phyloP scores from a whole-genome alignment of 176 grass and related monocot genomes.

The Carex cristatella region DNA sequence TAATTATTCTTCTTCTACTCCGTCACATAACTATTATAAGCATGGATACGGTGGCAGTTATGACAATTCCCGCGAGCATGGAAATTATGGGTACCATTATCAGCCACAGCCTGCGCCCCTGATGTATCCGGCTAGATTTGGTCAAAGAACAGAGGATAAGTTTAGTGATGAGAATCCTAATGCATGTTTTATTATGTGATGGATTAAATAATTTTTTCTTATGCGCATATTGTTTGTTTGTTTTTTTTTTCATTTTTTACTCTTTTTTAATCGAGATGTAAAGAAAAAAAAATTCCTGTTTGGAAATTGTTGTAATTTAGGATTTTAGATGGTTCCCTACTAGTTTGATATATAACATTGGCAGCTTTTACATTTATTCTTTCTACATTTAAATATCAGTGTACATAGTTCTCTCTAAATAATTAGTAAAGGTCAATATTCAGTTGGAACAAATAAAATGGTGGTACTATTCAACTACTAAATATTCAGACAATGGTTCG shows the following conservation, averaged over 20 bases:
- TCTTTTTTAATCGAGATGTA: background rate
- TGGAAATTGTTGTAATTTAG: no score
- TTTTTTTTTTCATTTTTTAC: background rate
- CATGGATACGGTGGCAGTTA: background rate
- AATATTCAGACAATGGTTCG: no score
- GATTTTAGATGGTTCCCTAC: no score
- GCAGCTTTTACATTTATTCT: no score
- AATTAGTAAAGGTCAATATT: no score
- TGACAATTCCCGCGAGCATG: background rate
- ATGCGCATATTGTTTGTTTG: background rate
- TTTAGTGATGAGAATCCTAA: slow-evolving; percentile 76
- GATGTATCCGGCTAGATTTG: slow-evolving; percentile 33
- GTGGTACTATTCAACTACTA: no score
- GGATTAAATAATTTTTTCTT: background rate
- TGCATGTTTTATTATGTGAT: slow-evolving; percentile 69
- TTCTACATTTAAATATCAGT: no score
- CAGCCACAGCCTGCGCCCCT: slow-evolving; percentile 44
- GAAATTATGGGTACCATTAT: slow-evolving; percentile 23
- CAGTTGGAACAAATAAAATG: no score
- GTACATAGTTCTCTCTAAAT: no score
- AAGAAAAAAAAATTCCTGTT: no score
- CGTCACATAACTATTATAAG: background rate
- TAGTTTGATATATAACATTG: no score
- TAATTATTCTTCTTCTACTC: background rate
- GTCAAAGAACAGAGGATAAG: slow-evolving; percentile 29